Evolutionary conservation across 139 green algal genomes (phyloP).

Genomic region (Micromonas commoda): DNA sequence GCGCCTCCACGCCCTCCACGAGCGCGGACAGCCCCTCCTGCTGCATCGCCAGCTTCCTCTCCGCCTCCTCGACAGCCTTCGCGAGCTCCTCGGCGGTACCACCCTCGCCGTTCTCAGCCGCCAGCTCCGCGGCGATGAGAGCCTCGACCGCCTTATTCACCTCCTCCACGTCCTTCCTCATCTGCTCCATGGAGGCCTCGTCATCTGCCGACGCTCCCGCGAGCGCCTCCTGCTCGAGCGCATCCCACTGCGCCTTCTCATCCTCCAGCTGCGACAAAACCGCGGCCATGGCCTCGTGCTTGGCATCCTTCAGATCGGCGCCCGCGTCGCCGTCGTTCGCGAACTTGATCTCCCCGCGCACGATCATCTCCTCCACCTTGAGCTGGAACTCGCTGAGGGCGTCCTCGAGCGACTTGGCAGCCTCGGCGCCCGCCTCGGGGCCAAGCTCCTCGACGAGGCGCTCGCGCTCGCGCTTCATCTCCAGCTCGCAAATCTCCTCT

Average conservation of each 20-base stretch:
- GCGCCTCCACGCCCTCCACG: not conserved
- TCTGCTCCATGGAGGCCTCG: not conserved
- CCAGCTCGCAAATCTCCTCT: not conserved
- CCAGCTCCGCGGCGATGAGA: not conserved
- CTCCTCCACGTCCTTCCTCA: not conserved
- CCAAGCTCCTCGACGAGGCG: not conserved
- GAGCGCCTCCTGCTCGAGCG: not conserved
- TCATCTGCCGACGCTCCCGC: not conserved
- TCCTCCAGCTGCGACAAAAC: not conserved
- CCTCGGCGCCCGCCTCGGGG: not conserved
- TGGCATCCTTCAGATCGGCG: not conserved
- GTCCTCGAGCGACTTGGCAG: not conserved
- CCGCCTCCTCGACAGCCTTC: not conserved
- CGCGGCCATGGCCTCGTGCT: not conserved
- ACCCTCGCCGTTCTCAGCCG: not conserved
- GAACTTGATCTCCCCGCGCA: conserved; percentile 10
- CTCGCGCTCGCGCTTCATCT: not conserved
- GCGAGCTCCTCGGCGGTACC: no score
- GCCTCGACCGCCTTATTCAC: not conserved
- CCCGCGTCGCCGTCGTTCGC: not conserved
- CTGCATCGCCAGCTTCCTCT: not conserved
- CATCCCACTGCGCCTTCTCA: not conserved
- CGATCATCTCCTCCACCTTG: conserved; percentile 1
- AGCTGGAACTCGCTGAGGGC: conserved; percentile 11
- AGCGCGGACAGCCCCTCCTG: not conserved